These are phyloP conservation scores for Paramecium sonneborni DNA, from an alignment of 73 alveolate species.

Conservation along the genomic window DNA sequence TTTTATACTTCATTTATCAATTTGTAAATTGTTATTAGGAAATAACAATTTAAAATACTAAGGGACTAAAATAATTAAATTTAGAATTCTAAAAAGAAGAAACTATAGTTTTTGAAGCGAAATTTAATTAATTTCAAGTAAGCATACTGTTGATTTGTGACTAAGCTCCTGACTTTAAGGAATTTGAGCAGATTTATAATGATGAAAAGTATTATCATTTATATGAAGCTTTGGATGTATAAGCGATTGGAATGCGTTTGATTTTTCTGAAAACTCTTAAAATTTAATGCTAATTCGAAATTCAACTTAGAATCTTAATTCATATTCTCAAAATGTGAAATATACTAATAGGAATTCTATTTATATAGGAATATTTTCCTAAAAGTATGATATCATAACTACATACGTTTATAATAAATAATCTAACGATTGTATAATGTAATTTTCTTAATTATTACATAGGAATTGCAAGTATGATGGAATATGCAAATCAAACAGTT, in stretches of 20 bases:
- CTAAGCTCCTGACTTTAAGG: neutral
- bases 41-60: neutral
- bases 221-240: conserved; percentile 7
- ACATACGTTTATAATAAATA: neutral
- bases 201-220: neutral
- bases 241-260: conserved; percentile 8
- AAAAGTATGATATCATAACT: neutral
- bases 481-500: neutral
- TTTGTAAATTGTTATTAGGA: neutral
- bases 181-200: neutral
- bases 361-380: neutral
- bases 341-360: neutral
- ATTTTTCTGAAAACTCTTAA: neutral
- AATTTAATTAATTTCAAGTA: neutral
- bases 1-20: neutral
- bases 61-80: neutral
- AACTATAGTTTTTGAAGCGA: neutral
- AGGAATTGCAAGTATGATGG: neutral
- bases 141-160: neutral
- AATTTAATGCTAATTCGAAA: neutral
- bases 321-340: neutral
- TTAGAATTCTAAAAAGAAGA: neutral
- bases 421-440: neutral
- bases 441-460: neutral
- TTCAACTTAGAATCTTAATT: neutral